These are phyloP conservation scores for Suillus luteus DNA, from an alignment of 768 basidiomycete species.

Conservation along the genomic window DNA sequence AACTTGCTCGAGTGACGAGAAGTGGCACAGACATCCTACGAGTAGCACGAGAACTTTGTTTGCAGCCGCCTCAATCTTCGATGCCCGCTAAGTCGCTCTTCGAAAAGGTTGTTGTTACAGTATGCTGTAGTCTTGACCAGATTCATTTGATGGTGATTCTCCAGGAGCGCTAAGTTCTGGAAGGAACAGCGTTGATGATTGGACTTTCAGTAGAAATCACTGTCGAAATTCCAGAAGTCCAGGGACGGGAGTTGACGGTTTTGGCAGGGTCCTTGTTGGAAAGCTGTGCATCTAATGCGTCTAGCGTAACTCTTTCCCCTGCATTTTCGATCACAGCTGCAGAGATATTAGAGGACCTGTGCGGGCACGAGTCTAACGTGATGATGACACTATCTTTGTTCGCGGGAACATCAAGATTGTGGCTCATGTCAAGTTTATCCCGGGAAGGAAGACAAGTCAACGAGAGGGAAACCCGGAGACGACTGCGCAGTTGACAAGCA, in stretches of 20 bases:
- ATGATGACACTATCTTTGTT: not conserved
- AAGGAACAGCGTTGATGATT: too few species aligned
- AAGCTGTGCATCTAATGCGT: not conserved
- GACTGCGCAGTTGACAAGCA: conserved; percentile 12
- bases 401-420: conserved; percentile 12
- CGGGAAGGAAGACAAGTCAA: not conserved
- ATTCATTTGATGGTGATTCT: too few species aligned
- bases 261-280: not conserved
- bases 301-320: not conserved
- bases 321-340: not conserved
- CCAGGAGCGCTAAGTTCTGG: too few species aligned
- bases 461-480: conserved; percentile 6
- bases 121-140: too few species aligned
- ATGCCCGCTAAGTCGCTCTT: too few species aligned
- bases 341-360: not conserved
- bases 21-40: too few species aligned
- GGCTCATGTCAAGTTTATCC: conserved; percentile 2
- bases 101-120: too few species aligned
- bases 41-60: too few species aligned
- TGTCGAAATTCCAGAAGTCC: not conserved
- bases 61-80: too few species aligned
- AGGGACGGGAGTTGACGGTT: not conserved
- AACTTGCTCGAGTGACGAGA: too few species aligned
- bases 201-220: not conserved
- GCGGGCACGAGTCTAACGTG: not conserved